These are phyloP conservation scores for Aureobasidium pullulans DNA, from an alignment of 2,329 filamentous ascomycete genomes.

Conservation along the genomic window DNA sequence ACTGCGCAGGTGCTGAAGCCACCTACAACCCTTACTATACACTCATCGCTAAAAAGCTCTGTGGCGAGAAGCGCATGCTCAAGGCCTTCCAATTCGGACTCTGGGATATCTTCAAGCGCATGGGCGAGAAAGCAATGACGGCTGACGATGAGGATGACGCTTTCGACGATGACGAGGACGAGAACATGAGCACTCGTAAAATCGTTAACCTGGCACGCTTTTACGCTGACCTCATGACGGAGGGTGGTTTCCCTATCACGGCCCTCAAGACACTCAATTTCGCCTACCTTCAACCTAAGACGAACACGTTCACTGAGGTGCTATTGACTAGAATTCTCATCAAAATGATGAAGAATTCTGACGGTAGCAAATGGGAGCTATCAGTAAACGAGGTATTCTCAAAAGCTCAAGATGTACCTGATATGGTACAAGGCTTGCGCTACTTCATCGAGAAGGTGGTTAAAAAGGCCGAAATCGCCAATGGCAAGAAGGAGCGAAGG, in stretches of 20 bases:
- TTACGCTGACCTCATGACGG: conserved; percentile 55
- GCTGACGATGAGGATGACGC: conserved; percentile 50
- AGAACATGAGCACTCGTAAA: conserved; percentile 46
- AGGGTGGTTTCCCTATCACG: conserved; percentile 51
- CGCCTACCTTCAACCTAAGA: conserved; percentile 67
- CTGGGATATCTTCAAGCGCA: conserved; percentile 75
- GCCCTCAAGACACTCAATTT: conserved; percentile 66
- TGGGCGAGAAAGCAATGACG: conserved; percentile 65
- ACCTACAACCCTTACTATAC: conserved; percentile 92
- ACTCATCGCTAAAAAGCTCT: conserved; percentile 71
- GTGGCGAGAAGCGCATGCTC: conserved; percentile 55
- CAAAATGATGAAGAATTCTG: conserved; percentile 32
- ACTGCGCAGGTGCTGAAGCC: conserved; percentile 76
- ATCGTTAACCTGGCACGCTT: conserved; percentile 63
- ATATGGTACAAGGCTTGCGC: conserved; percentile 65
- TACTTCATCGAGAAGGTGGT: conserved; percentile 75
- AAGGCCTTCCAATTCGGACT: conserved; percentile 83
- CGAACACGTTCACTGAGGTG: conserved; percentile 70
- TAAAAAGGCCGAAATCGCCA: conserved; percentile 52
- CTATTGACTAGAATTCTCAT: conserved; percentile 70
- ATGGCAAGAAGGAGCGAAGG: conserved; percentile 45
- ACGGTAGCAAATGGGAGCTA: conserved; percentile 46
- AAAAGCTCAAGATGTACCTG: conserved; percentile 54
- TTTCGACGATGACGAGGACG: conserved; percentile 40
- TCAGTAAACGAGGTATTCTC: conserved; percentile 60